Evolutionary conservation across 1,139 yeast genomes (phyloP).

Genomic region (Sporopachydermia cereana): DNA sequence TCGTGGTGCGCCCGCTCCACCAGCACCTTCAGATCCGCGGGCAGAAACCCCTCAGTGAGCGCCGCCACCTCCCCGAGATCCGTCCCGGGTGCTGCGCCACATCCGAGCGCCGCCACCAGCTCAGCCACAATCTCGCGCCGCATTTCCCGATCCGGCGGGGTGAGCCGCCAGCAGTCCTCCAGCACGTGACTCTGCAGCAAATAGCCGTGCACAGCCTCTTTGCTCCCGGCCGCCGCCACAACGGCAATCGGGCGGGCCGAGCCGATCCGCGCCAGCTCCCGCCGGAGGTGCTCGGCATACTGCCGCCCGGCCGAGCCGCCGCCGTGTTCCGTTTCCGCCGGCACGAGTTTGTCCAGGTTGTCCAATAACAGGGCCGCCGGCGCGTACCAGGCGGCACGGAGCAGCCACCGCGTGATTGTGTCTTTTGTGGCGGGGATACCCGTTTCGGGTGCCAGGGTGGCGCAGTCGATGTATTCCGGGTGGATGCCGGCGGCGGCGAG

Average conservation of each 20-base stretch:
- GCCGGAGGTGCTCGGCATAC: constrained; percentile 35
- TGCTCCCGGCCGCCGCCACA: constrained; percentile 48
- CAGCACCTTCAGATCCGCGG: constrained; percentile 65
- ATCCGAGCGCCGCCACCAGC: constrained; percentile 28
- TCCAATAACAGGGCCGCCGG: constrained; percentile 72
- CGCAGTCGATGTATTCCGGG: constrained; percentile 40
- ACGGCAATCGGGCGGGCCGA: constrained; percentile 38
- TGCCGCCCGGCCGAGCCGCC: constrained; percentile 42
- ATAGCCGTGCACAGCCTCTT: constrained; percentile 50
- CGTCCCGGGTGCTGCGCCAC: constrained; percentile 18
- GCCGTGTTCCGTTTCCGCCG: constrained; percentile 57
- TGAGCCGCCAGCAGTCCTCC: constrained; percentile 49
- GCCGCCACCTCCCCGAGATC: constrained; percentile 62
- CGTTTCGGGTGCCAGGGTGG: constrained; percentile 43
- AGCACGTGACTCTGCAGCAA: constrained; percentile 61
- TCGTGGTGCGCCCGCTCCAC: constrained; percentile 70
- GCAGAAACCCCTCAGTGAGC: constrained; percentile 84
- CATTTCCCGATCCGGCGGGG: constrained; percentile 58
- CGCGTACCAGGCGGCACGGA: constrained; percentile 63
- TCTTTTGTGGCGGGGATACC: constrained; percentile 37
- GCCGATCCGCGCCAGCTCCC: constrained; percentile 28
- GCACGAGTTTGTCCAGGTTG: constrained; percentile 65
- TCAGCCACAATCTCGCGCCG: constrained; percentile 41
- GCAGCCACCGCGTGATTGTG: constrained; percentile 39
- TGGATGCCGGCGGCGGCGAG: constrained; percentile 33